Base-by-base conservation (phyloP, 2,329 filamentous ascomycete genomes). In the Trichoderma simmonsii region DNA sequence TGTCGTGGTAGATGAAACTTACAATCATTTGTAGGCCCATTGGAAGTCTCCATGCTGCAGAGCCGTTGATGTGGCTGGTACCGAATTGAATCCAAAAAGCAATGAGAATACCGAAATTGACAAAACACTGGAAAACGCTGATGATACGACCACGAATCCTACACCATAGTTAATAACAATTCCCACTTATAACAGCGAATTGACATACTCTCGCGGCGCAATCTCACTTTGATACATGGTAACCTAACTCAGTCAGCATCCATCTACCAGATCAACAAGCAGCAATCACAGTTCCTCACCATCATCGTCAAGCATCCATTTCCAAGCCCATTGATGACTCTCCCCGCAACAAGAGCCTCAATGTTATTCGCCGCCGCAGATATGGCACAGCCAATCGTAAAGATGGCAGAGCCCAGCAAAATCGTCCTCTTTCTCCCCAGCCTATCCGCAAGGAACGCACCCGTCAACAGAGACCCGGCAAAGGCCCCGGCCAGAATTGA, bases 91-190 rank as follows among this genome's bases (percentile, higher is more conserved):
- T 79, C 75, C 76, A 80, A 57, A 80, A 80, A 0, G 79, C 76
- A 2, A 79, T 57, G 26, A 80, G 77, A 26, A 80, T 79, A 59
- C 78, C 78, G 32, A 78, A 54, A 12, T 72, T 70, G 59, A 72
- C 66, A 32, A 70, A 72, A 43, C 71, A 72, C 34, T 72, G 72
- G 7, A 79, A 77, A 62, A 80, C 77, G 32, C 76, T 77, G 4
- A 85, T 81, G 6, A 72, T 72, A 6, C 71, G 66, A 1, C 85
- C 85, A 5, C 85, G 84, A 3, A 86, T 81, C 34, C 71, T 70
- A 24, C 4, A 48, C 1, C 1, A 6, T 11, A 5, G 1, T 70
- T 60, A 70, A 59, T 14, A 24, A 43, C 1, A 24, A 12, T 32
- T 7, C 2, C 21, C 6, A 2, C 3, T 18, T 43, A 9, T 28